Evolutionary conservation across 78 protist species (phyloP).

Genomic region (Speleostelium caveatum): DNA sequence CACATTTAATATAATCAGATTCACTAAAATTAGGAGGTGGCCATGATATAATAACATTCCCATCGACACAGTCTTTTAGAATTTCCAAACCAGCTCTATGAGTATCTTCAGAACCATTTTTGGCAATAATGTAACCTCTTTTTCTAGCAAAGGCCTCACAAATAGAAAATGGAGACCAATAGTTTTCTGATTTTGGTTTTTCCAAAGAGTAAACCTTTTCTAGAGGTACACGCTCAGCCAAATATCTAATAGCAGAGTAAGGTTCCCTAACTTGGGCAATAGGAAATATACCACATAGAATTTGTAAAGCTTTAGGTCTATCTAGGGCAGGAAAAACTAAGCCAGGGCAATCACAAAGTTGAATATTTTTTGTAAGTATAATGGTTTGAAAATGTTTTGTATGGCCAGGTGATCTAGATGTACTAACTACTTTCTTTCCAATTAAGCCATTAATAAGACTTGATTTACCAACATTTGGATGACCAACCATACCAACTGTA

Average conservation of each 20-base stretch:
- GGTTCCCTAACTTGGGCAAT: slow-evolving; percentile 93
- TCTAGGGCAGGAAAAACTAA: slow-evolving; percentile 91
- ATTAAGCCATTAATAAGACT: slow-evolving; percentile 88
- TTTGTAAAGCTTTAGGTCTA: slow-evolving; percentile 84
- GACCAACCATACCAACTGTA: slow-evolving; percentile 88
- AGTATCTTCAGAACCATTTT: slow-evolving; percentile 62
- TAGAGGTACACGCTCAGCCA: slow-evolving; percentile 83
- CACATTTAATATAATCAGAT: neutral
- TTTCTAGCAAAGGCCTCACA: slow-evolving; percentile 73
- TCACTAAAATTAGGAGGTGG: slow-evolving; percentile 68
- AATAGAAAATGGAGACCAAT: slow-evolving; percentile 50
- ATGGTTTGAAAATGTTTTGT: slow-evolving; percentile 95
- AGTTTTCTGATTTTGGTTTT: slow-evolving; percentile 27
- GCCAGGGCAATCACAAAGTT: slow-evolving; percentile 94
- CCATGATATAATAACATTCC: slow-evolving; percentile 66
- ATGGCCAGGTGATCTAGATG: slow-evolving; percentile 93
- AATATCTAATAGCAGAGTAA: slow-evolving; percentile 80
- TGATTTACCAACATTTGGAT: slow-evolving; percentile 93
- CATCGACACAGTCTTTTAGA: slow-evolving; percentile 72
- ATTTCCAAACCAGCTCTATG: slow-evolving; percentile 78
- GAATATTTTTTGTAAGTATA: slow-evolving; percentile 54
- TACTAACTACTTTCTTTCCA: slow-evolving; percentile 86
- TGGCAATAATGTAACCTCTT: slow-evolving; percentile 66
- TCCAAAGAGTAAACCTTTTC: slow-evolving; percentile 70
- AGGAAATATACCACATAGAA: slow-evolving; percentile 89